Conservation (phyloP, 371 early-diverging fungal genomes). For the Enterospora canceri region DNA sequence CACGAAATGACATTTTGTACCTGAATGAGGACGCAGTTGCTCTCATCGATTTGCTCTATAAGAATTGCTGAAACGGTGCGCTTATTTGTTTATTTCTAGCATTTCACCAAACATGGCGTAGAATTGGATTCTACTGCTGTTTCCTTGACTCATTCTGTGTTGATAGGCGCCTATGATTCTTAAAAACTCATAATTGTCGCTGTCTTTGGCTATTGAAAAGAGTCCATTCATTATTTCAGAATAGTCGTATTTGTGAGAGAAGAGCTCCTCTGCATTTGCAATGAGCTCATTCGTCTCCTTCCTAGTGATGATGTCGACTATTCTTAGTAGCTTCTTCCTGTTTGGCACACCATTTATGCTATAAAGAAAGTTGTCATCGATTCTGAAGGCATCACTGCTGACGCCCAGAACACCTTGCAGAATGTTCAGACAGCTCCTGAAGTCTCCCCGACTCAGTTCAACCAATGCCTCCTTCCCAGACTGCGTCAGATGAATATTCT, state of each 20-base stretch:
- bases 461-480: constrained; percentile 67
- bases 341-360: constrained; percentile 48
- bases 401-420: constrained; percentile 67
- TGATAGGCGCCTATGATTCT: constrained; percentile 33
- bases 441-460: constrained; percentile 88
- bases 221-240: constrained; percentile 42
- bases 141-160: constrained; percentile 38
- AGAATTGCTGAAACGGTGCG: background rate
- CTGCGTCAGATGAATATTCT: constrained; percentile 60
- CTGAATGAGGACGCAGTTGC: background rate
- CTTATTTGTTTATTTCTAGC: constrained; percentile 6
- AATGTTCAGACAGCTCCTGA: constrained; percentile 92
- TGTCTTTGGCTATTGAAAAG: constrained; percentile 43
- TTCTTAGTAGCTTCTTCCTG: constrained; percentile 23
- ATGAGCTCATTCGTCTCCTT: constrained; percentile 34
- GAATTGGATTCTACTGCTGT: constrained; percentile 40
- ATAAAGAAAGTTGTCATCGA: constrained; percentile 24
- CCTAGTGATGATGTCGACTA: constrained; percentile 13
- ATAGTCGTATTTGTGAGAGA: constrained; percentile 44
- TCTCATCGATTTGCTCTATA: background rate
- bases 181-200: constrained; percentile 38
- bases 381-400: background rate
- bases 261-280: constrained; percentile 33
- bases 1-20: background rate
- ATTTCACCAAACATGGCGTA: constrained; percentile 48